Evolutionary conservation across 139 green algal species (phyloP).

Genomic region (Closterium sp.): DNA sequence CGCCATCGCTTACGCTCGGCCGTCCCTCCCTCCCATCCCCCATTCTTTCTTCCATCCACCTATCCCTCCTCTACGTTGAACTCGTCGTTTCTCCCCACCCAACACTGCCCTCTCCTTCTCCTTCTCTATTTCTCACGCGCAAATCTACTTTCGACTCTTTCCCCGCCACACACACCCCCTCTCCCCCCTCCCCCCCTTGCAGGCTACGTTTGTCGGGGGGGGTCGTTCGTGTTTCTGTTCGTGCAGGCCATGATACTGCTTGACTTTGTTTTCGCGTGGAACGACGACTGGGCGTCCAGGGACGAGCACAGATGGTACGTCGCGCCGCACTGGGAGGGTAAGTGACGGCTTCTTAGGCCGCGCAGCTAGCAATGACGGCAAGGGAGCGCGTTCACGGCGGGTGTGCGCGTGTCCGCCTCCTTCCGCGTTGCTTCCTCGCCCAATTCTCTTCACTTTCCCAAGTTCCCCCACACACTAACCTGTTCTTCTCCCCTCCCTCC

Average conservation of each 20-base stretch:
- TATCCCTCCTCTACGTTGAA: too few species aligned
- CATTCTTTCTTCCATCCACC: too few species aligned
- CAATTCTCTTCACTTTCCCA: background rate
- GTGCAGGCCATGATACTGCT: conserved; percentile 95
- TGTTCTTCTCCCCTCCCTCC: background rate
- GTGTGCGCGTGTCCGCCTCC: background rate
- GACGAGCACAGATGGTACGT: conserved; percentile 76
- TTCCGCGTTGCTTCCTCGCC: background rate
- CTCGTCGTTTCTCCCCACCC: background rate
- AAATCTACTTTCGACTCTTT: background rate
- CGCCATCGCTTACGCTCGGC: too few species aligned
- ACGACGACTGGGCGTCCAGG: conserved; percentile 86
- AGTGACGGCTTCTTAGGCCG: background rate
- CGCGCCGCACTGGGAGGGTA: background rate
- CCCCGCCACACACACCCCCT: background rate
- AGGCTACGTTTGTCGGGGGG: background rate
- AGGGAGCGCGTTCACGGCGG: background rate
- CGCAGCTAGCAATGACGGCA: background rate
- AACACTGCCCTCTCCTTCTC: background rate
- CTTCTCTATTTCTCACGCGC: too few species aligned
- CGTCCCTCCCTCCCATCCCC: too few species aligned
- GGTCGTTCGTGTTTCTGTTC: conserved; percentile 83
- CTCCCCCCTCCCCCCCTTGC: background rate
- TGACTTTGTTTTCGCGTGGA: conserved; percentile 87
- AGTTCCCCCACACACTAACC: background rate